Evolutionary conservation across 805 yeast species (phyloP).

Genomic region (Candida tammaniensis): DNA sequence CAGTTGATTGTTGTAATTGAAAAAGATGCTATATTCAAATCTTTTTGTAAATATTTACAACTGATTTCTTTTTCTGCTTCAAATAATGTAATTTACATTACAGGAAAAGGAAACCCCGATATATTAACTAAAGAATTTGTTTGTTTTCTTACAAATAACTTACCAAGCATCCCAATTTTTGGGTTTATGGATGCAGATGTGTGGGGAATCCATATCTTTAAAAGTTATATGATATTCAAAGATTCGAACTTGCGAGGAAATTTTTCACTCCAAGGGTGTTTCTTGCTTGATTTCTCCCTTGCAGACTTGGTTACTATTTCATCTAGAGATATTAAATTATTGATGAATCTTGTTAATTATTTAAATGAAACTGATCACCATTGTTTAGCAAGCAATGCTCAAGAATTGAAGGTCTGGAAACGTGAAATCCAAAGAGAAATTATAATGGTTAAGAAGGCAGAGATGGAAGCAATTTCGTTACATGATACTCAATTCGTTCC

Average conservation of each 20-base stretch:
- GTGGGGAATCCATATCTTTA: constrained; percentile 55
- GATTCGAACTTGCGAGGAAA: constrained; percentile 1
- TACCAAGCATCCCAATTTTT: constrained; percentile 36
- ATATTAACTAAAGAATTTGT: constrained; percentile 46
- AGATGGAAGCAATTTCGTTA: too few relatives aligned
- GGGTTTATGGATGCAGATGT: constrained; percentile 65
- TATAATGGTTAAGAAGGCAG: constrained; percentile 51
- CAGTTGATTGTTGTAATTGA: constrained; percentile 27
- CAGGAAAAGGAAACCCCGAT: constrained; percentile 73
- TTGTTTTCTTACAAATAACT: constrained; percentile 17
- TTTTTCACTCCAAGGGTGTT: constrained; percentile 33
- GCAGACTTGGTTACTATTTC: constrained; percentile 25
- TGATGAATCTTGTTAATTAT: constrained; percentile 14
- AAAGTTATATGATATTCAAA: constrained; percentile 30
- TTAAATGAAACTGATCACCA: too few relatives aligned
- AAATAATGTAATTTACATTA: constrained; percentile 31
- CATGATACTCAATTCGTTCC: too few relatives aligned
- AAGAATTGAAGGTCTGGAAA: constrained; percentile 18
- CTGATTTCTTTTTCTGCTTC: not conserved
- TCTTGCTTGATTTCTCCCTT: constrained; percentile 32
- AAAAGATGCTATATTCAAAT: constrained; percentile 40
- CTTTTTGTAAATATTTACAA: constrained; percentile 14
- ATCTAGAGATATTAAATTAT: constrained; percentile 18
- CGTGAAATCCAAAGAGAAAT: constrained; percentile 55
- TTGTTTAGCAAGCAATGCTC: not conserved